Evolutionary conservation across 768 basidiomycete genomes (phyloP), one percentile per base, ranked within the genome.

Genomic region (Russula dissimulans): DNA sequence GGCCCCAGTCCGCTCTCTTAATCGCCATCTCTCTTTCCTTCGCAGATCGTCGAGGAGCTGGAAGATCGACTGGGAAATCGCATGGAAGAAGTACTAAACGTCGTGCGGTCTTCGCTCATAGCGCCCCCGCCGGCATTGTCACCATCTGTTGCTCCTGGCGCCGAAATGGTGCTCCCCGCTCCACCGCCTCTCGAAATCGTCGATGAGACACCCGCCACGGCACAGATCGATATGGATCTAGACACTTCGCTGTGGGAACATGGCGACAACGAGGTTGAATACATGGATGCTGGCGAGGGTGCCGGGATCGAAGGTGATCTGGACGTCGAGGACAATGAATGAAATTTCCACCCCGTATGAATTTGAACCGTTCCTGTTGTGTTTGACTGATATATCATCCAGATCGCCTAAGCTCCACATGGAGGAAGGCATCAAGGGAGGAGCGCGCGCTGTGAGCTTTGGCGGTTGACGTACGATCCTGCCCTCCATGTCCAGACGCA

Each of bases 41-140:
- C 29, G n/a, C 55, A 97, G 94, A 87, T 95, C 56, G 82, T 97
- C 9, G 95, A 97, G 73, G 94, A 97, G 71, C 74, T 92, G 3
- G 91, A 94, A 71, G 87, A 89, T 64, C 81, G 94, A 46, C 79
- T 93, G 5, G 84, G 85, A 0, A 79, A 85, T 43, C 75, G 78
- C 36, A 84, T 87, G 72, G 81, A 86, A 3, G 82, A 85, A 9
- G 82, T 95, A 11, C 75, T 93, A 0, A 67, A 70, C 5, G 69
- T 75, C 32, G 86, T 95, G 26, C 73, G 81, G 36, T 69, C 70
- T 10, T 81, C 81, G 5, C 66, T 77, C 26, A 59, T 68, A 15
- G 68, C 59, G 15, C 64, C 49, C 5, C 43, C 44, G 6, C 55
- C 45, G 0, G 15, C 47, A n/a, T 47, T 49, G 31, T 29, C 54